Evolutionary conservation across 306 rosid genomes (phyloP), one percentile per base, ranked within the genome.

Genomic region (Fagus sylvatica): DNA sequence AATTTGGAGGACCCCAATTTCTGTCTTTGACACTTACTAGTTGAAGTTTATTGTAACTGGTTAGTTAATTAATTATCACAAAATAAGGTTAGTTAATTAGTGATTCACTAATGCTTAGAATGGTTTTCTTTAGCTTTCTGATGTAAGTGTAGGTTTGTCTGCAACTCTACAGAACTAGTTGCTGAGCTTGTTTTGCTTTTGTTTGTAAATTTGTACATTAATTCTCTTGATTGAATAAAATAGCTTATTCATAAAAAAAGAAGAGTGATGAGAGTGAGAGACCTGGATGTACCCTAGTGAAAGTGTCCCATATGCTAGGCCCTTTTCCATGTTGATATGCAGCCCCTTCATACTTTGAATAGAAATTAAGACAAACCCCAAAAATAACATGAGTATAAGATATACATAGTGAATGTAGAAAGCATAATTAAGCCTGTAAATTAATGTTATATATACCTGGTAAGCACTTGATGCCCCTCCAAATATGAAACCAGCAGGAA

Each of bases 1-100:
- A n/a, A n/a, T n/a, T n/a, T n/a, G n/a, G n/a, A n/a, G n/a, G 51
- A 10, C 51, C 51, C 95, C 96, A 76, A 85, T 88, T 68, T 88
- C 96, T 16, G 90, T 9, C 51, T 13, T 43, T 0, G 1, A 43
- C 51, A 43, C 51, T 7, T 9, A 43, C 11, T 17, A 56, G 81
- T 42, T 39, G 59, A 71, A 32, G 7, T 59, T 5, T n/a, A n/a
- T 15, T 10, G 9, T 6, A 49, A n/a, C n/a, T n/a, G n/a, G n/a
- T n/a, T n/a, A 12, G n/a, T n/a, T n/a, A n/a, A n/a, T n/a, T n/a
- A n/a, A n/a, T n/a, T n/a, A n/a, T n/a, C n/a, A n/a, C n/a, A n/a
- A n/a, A n/a, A n/a, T n/a, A n/a, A n/a, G n/a, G n/a, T n/a, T n/a
- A n/a, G n/a, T n/a, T n/a, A n/a, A n/a, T 6, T n/a, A n/a, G 41